These are phyloP conservation scores for Fusarium liriodendri DNA, from an alignment of 2,329 filamentous ascomycete genomes.

Conservation along the genomic window DNA sequence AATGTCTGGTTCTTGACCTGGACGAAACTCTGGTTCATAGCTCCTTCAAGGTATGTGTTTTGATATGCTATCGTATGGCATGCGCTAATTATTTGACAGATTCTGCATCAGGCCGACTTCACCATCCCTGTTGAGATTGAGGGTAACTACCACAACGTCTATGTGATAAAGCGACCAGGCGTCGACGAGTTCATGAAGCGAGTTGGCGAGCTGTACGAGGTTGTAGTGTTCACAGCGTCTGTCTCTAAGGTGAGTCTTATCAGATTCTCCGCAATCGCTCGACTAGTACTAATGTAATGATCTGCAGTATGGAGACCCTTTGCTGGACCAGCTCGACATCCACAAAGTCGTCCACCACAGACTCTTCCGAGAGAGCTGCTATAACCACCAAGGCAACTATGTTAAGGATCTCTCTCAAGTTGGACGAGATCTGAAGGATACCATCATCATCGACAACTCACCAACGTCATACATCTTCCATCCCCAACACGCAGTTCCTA, in stretches of 20 bases:
- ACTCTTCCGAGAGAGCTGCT: constrained; percentile 97
- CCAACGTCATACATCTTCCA: constrained; percentile 99
- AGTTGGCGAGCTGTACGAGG: constrained; percentile 96
- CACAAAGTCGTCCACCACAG: constrained; percentile 96
- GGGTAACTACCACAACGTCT: constrained; percentile 98
- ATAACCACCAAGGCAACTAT: constrained; percentile 99
- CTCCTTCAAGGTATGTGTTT: constrained; percentile 86
- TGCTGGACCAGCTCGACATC: constrained; percentile 96
- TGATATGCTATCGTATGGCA: background rate
- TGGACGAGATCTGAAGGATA: constrained; percentile 93
- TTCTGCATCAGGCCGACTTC: constrained; percentile 97
- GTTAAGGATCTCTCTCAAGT: constrained; percentile 99
- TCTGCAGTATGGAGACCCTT: constrained; percentile 88
- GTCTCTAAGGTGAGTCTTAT: constrained; percentile 84
- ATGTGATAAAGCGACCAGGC: constrained; percentile 98
- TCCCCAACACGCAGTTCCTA: constrained; percentile 97
- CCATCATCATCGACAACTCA: constrained; percentile 99
- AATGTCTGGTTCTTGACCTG: constrained; percentile 94
- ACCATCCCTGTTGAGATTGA: constrained; percentile 99
- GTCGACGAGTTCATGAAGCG: constrained; percentile 99
- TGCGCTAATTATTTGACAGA: constrained; percentile 64
- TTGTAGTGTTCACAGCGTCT: constrained; percentile 98
- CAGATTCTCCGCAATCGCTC: background rate
- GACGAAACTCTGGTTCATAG: constrained; percentile 98
- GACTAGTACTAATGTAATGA: constrained; percentile 43